A percentile compares a stretch with the other conserved stretches of the same genome.
These are phyloP conservation scores for Monosporozyma unispora DNA, from an alignment of 805 yeast genomes.

Conservation along the genomic window DNA sequence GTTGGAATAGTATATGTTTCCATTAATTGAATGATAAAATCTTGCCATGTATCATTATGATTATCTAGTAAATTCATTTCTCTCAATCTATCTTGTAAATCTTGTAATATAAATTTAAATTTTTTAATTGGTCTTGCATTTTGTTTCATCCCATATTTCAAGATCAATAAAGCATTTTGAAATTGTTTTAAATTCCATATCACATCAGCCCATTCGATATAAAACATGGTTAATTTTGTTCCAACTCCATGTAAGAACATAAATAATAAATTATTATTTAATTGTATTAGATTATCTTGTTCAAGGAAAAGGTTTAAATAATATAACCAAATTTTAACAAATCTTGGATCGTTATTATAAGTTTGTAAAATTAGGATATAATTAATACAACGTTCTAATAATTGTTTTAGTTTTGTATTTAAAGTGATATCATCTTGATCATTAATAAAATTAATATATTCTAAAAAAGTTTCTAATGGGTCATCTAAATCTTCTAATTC, in stretches of 20 bases:
- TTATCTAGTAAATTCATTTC: neutral
- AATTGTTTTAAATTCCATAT: slow-evolving; percentile 10
- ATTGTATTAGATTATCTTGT: slow-evolving; percentile 23
- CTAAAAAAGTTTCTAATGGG: slow-evolving; percentile 69
- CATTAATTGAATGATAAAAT: neutral
- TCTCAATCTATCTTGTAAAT: neutral
- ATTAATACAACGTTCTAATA: slow-evolving; percentile 51
- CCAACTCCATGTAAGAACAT: slow-evolving; percentile 70
- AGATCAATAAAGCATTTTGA: slow-evolving; percentile 12
- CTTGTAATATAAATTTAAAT: slow-evolving; percentile 16
- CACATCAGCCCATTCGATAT: slow-evolving; percentile 66
- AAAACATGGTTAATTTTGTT: slow-evolving; percentile 51
- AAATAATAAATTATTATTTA: slow-evolving; percentile 49
- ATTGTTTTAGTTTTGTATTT: slow-evolving; percentile 41
- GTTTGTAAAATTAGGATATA: slow-evolving; percentile 50
- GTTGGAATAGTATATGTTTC: neutral
- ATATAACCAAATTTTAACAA: slow-evolving; percentile 70
- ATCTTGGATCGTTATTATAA: slow-evolving; percentile 78
- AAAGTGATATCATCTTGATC: slow-evolving; percentile 35
- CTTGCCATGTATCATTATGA: neutral
- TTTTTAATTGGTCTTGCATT: slow-evolving; percentile 59
- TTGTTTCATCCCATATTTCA: slow-evolving; percentile 32
- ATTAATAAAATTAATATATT: slow-evolving; percentile 67
- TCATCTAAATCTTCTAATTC: slow-evolving; percentile 63
- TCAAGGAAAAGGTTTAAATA: no score